These are phyloP conservation scores for Citrus hindsii DNA, from an alignment of 345 rosid genomes.

Conservation along the genomic window DNA sequence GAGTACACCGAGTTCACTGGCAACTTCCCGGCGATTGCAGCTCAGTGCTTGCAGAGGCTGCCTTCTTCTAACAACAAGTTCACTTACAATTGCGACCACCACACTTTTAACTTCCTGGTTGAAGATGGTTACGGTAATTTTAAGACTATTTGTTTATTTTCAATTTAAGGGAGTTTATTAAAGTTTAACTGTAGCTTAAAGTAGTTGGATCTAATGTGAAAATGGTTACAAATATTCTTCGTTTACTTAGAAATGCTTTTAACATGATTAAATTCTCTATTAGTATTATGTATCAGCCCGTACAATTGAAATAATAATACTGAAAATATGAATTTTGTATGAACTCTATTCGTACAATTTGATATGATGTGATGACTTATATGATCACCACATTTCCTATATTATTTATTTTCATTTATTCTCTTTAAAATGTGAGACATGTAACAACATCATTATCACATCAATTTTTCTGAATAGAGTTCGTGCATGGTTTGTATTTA, in stretches of 20 bases:
- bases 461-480: background rate
- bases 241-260: background rate
- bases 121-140: constrained; percentile 84
- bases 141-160: background rate
- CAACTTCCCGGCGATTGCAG: constrained; percentile 93
- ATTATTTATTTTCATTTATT: too few species aligned
- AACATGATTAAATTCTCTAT: background rate
- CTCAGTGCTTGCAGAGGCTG: constrained; percentile 87
- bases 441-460: background rate
- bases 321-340: too few species aligned
- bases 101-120: constrained; percentile 92
- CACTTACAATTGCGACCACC: constrained; percentile 97
- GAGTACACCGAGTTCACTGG: constrained; percentile 99
- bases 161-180: background rate
- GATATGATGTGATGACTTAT: too few species aligned
- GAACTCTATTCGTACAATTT: too few species aligned
- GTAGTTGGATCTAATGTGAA: constrained; percentile 24
- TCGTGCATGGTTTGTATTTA: background rate
- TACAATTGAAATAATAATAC: too few species aligned
- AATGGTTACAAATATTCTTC: background rate
- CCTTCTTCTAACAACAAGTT: constrained; percentile 92
- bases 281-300: background rate
- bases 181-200: background rate
- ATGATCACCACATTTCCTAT: background rate
- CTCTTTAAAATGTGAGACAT: too few species aligned